These are phyloP conservation scores for Serendipita vermifera DNA, from an alignment of 768 basidiomycete species.

Conservation along the genomic window DNA sequence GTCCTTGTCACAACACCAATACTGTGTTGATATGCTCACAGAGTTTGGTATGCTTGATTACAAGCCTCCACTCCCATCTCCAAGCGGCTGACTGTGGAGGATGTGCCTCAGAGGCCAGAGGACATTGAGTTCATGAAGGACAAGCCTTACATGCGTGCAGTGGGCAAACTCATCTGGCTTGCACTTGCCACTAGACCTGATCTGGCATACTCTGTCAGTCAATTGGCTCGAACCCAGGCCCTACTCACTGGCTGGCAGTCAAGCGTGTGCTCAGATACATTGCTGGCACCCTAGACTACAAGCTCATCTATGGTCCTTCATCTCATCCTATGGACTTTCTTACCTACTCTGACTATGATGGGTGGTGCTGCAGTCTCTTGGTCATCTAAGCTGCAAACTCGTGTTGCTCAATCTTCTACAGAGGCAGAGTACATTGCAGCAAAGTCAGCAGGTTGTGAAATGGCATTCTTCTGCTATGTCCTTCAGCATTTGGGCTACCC, in stretches of 20 bases:
- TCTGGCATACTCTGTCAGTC: constrained; percentile 9
- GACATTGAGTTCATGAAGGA: constrained; percentile 17
- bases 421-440: too few species aligned
- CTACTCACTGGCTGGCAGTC: constrained; percentile 11
- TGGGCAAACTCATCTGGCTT: constrained; percentile 13
- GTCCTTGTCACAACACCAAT: constrained; percentile 15
- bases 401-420: too few species aligned
- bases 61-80: constrained; percentile 16
- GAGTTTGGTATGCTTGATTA: constrained; percentile 13
- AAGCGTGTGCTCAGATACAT: constrained; percentile 10
- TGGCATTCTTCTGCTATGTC: too few species aligned
- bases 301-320: too few species aligned
- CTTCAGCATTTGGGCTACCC: too few species aligned
- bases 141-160: constrained; percentile 12
- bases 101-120: constrained; percentile 9
- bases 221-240: constrained; percentile 13
- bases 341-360: too few species aligned
- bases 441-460: too few species aligned
- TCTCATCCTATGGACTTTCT: too few species aligned
- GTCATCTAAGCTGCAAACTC: too few species aligned
- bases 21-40: constrained; percentile 15
- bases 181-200: constrained; percentile 12
- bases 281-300: too few species aligned
- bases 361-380: too few species aligned
- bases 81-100: constrained; percentile 1